These are phyloP conservation scores for Cystobasidium sp. DNA, from an alignment of 1,284 basidiomycete genomes.

Conservation along the genomic window DNA sequence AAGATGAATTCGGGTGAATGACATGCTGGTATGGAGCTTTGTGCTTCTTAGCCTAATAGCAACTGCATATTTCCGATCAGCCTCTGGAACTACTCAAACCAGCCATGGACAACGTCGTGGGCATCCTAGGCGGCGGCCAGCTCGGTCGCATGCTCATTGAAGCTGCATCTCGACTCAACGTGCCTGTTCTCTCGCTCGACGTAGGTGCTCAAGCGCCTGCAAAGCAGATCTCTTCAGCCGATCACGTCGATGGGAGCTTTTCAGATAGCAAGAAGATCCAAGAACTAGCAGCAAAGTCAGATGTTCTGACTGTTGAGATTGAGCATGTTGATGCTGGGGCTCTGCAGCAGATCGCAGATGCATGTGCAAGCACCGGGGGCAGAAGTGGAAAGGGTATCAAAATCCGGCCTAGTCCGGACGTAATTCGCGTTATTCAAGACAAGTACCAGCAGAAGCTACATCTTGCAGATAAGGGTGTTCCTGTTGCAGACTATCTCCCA, in stretches of 20 bases:
- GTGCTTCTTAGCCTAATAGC: not conserved
- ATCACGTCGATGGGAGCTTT: slow-evolving; percentile 89
- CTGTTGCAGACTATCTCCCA: slow-evolving; percentile 71
- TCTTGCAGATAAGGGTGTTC: slow-evolving; percentile 65
- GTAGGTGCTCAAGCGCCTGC: slow-evolving; percentile 79
- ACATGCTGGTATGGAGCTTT: too few species aligned
- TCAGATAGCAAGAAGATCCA: slow-evolving; percentile 78
- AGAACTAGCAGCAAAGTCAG: slow-evolving; percentile 77
- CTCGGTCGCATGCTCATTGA: slow-evolving; percentile 96
- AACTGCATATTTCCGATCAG: not conserved
- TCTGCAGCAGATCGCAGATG: slow-evolving; percentile 68
- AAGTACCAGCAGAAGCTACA: slow-evolving; percentile 89
- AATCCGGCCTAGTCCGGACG: slow-evolving; percentile 83
- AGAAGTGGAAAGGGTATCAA: slow-evolving; percentile 59
- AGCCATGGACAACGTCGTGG: slow-evolving; percentile 34
- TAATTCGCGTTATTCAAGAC: slow-evolving; percentile 91
- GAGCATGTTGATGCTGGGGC: slow-evolving; percentile 89
- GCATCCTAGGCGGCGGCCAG: slow-evolving; percentile 78
- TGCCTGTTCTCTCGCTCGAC: slow-evolving; percentile 87
- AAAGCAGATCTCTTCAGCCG: slow-evolving; percentile 73
- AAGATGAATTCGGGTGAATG: too few species aligned
- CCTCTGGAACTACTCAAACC: not conserved
- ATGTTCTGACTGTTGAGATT: slow-evolving; percentile 94
- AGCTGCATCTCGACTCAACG: slow-evolving; percentile 84
- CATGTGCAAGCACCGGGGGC: slow-evolving; percentile 55